phyloP scores from a whole-genome alignment of 1,284 basidiomycete genomes.

The Wallemia ichthyophaga region DNA sequence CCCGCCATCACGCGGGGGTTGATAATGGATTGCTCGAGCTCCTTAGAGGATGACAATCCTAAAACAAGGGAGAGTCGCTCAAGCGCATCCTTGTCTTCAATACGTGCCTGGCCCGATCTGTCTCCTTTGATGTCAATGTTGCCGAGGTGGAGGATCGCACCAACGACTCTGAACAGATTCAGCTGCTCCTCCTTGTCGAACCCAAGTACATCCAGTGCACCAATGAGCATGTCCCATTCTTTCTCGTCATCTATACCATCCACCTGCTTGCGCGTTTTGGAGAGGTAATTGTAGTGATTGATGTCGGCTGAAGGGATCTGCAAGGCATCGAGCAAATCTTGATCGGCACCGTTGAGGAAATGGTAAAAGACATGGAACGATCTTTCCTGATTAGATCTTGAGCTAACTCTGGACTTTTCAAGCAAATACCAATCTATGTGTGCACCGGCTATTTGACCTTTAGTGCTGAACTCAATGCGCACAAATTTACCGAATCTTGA shows the following conservation, averaged over 20 bases:
- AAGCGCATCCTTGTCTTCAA: slow-evolving; percentile 23
- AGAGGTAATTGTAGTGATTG: slow-evolving; percentile 69
- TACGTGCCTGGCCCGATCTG: slow-evolving; percentile 58
- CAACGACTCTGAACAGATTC: slow-evolving; percentile 77
- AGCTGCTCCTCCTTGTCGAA: slow-evolving; percentile 59
- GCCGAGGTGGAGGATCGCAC: slow-evolving; percentile 79
- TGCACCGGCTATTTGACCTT: slow-evolving; percentile 85
- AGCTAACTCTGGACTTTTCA: slow-evolving; percentile 85
- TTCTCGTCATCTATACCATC: slow-evolving; percentile 78
- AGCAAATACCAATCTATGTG: slow-evolving; percentile 98
- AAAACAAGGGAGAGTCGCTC: slow-evolving; percentile 82
- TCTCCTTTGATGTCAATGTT: slow-evolving; percentile 63
- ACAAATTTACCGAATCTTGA: slow-evolving; percentile 97
- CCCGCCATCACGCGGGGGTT: slow-evolving; percentile 76
- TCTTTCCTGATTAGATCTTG: slow-evolving; percentile 60
- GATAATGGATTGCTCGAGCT: slow-evolving; percentile 64
- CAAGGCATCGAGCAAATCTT: slow-evolving; percentile 22
- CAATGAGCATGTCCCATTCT: slow-evolving; percentile 59
- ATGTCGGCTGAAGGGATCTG: slow-evolving; percentile 13
- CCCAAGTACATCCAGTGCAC: slow-evolving; percentile 57
- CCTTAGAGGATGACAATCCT: slow-evolving; percentile 48
- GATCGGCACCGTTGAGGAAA: slow-evolving; percentile 22
- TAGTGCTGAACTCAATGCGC: slow-evolving; percentile 71
- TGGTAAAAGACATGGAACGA: slow-evolving; percentile 97
- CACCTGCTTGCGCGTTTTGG: slow-evolving; percentile 60